These are phyloP conservation scores for Hymenotorrendiella dingleyae DNA, from an alignment of 2,329 filamentous ascomycete species.

Conservation along the genomic window DNA sequence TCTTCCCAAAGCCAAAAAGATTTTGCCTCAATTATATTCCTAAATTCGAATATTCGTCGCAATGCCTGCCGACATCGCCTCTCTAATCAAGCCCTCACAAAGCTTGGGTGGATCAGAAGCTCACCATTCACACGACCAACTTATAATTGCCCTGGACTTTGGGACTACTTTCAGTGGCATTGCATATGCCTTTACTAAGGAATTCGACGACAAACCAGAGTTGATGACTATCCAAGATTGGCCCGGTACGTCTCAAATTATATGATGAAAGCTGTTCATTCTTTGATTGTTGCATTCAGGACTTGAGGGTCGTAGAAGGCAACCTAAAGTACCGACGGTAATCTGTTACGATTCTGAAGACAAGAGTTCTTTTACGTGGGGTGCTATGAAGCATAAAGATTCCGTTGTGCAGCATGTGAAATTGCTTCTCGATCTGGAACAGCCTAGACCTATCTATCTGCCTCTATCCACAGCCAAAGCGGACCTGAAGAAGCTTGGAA, in stretches of 20 bases:
- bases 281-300: too few relatives aligned
- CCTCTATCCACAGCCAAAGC: conserved; percentile 15
- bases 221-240: conserved; percentile 9
- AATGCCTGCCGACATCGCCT: too few relatives aligned
- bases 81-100: too few relatives aligned
- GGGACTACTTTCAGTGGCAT: conserved; percentile 19
- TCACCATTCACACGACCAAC: too few relatives aligned
- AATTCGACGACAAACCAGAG: conserved; percentile 1
- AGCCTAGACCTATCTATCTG: conserved; percentile 14
- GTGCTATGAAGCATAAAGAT: conserved; percentile 3
- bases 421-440: conserved; percentile 24
- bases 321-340: conserved; percentile 12
- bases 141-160: conserved; percentile 19
- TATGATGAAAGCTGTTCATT: too few relatives aligned
- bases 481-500: conserved; percentile 35
- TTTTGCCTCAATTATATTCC: too few relatives aligned
- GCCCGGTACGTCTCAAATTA: too few relatives aligned
- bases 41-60: too few relatives aligned
- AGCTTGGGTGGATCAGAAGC: too few relatives aligned
- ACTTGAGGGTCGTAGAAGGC: not conserved
- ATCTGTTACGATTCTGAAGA: conserved; percentile 11
- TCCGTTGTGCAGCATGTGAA: conserved; percentile 19
- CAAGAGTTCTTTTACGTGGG: conserved; percentile 10
- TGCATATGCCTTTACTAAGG: conserved; percentile 10
- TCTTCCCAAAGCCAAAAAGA: too few relatives aligned